phyloP scores from a whole-genome alignment of 257 asterid genomes.

The Solanum lycopersicoides region DNA sequence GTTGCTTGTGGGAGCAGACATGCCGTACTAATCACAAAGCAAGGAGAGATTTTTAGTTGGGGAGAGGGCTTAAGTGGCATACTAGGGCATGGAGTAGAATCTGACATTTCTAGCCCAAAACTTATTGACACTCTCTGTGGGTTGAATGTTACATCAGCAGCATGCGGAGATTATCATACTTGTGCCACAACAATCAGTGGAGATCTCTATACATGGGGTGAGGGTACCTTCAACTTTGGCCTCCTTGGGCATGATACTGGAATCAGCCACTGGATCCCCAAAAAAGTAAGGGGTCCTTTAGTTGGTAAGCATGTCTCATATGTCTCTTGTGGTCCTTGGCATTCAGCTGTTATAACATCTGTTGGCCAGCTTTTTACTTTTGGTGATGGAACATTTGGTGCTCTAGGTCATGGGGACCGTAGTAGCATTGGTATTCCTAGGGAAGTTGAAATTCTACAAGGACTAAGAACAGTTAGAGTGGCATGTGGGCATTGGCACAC shows the following conservation, averaged over 20 bases:
- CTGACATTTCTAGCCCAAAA: constrained; percentile 33
- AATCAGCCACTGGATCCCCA: constrained; percentile 54
- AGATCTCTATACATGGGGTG: constrained; percentile 76
- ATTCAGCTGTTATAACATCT: constrained; percentile 59
- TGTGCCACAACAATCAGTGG: constrained; percentile 59
- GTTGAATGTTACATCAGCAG: constrained; percentile 30
- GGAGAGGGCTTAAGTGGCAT: constrained; percentile 60
- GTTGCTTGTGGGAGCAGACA: constrained; percentile 57
- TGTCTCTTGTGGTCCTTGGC: constrained; percentile 79
- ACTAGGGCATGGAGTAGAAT: constrained; percentile 67
- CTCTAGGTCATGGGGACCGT: constrained; percentile 63
- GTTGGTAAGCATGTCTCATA: constrained; percentile 36
- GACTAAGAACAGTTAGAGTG: constrained; percentile 29
- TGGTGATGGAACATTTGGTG: constrained; percentile 83
- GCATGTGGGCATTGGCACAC: constrained; percentile 83
- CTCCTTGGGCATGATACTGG: constrained; percentile 70
- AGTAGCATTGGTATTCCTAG: constrained; percentile 38
- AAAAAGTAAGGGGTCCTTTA: constrained; percentile 39
- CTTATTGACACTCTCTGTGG: constrained; percentile 36
- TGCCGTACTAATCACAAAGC: constrained; percentile 48
- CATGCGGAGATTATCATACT: constrained; percentile 69
- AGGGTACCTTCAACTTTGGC: constrained; percentile 43
- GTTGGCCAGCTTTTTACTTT: constrained; percentile 53
- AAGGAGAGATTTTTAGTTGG: constrained; percentile 62
- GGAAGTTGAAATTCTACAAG: constrained; percentile 52